Evolutionary conservation across 805 yeast genomes (phyloP).

Genomic region (Helenozyma rhizophorensis): DNA sequence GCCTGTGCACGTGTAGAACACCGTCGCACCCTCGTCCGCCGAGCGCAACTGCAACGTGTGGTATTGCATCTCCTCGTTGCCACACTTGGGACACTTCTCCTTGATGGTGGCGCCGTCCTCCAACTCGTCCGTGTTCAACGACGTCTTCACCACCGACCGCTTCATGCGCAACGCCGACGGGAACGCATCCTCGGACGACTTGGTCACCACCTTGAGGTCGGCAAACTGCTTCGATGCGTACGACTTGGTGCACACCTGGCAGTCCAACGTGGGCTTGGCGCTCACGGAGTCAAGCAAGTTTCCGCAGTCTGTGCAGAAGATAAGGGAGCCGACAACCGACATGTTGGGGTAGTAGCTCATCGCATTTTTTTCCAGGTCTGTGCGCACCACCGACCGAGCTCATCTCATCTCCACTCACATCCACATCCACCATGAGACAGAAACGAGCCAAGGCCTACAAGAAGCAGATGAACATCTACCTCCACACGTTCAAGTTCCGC

Average conservation of each 20-base stretch:
- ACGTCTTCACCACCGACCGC: conserved; percentile 86
- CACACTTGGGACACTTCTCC: conserved; percentile 98
- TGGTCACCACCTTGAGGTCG: conserved; percentile 79
- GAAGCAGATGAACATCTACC: conserved; percentile 84
- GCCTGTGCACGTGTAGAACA: conserved; percentile 89
- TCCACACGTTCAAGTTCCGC: conserved; percentile 84
- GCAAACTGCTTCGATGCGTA: conserved; percentile 55
- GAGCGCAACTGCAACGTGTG: conserved; percentile 95
- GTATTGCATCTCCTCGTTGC: conserved; percentile 96
- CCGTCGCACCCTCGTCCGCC: conserved; percentile 99
- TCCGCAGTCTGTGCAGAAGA: conserved; percentile 93
- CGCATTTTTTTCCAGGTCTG: conserved; percentile 1
- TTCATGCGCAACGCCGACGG: conserved; percentile 81
- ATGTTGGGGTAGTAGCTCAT: conserved; percentile 32
- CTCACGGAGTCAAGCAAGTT: conserved; percentile 72
- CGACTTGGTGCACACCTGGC: conserved; percentile 46
- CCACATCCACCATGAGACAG: conserved; percentile 66
- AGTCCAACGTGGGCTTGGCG: conserved; percentile 45
- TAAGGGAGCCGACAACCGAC: conserved; percentile 95
- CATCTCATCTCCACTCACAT: not conserved
- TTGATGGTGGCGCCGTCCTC: conserved; percentile 96
- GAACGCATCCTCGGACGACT: conserved; percentile 88
- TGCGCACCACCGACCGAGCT: conserved; percentile 1
- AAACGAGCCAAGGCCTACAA: conserved; percentile 92
- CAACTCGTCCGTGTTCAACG: conserved; percentile 67